A percentile compares a stretch with the other conserved stretches of the same genome.
phyloP scores from a whole-genome alignment of 164 flowering plant species.

The Litsea cubeba region DNA sequence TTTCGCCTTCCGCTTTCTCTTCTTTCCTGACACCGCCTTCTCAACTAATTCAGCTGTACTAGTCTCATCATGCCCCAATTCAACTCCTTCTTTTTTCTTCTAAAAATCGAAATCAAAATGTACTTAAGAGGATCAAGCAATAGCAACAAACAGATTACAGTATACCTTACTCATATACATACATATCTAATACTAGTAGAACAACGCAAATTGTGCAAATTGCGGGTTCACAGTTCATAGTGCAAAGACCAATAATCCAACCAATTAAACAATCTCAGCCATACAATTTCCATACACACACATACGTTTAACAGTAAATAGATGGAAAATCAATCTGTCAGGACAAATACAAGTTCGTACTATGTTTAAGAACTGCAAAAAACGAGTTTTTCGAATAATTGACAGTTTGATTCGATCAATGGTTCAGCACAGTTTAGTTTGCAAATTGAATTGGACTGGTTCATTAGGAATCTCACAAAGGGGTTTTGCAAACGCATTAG shows the following conservation, averaged over 20 bases:
- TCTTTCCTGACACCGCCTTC: constrained; percentile 25
- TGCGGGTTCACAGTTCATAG: background rate
- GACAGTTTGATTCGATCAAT: too few species aligned
- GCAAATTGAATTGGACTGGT: too few species aligned
- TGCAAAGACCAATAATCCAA: background rate
- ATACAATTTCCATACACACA: too few species aligned
- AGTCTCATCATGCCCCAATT: constrained; percentile 17
- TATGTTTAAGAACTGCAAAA: too few species aligned
- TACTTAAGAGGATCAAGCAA: background rate
- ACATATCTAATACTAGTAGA: background rate
- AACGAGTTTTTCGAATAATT: too few species aligned
- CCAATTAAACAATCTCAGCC: too few species aligned
- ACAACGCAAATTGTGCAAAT: background rate
- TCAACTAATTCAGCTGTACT: constrained; percentile 17
- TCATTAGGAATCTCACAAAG: too few species aligned
- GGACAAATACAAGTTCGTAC: too few species aligned
- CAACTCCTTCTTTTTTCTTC: constrained; percentile 41
- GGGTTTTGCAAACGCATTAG: background rate
- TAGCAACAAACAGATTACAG: too few species aligned
- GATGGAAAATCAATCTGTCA: too few species aligned
- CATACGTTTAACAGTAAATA: too few species aligned
- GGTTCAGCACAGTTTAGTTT: too few species aligned
- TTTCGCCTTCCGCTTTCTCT: constrained; percentile 44
- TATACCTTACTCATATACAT: background rate
- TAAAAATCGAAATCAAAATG: constrained; percentile 8